phyloP scores from a whole-genome alignment of 169 alveolate genomes.

The Eimeria sp. region DNA sequence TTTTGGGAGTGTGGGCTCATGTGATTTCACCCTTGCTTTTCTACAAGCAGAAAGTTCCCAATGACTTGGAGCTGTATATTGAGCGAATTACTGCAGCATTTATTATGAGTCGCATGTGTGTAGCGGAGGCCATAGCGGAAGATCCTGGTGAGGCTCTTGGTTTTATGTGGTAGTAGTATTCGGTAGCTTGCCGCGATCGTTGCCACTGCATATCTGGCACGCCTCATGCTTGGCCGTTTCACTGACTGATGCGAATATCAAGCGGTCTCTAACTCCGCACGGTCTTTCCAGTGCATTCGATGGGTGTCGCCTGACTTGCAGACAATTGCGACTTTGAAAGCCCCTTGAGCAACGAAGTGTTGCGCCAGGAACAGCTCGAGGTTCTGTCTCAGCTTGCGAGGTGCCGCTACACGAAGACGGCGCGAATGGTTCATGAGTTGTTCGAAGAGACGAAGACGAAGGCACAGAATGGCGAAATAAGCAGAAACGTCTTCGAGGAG shows the following conservation, averaged over 20 bases:
- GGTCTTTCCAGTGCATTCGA: background rate
- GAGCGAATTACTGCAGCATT: slow-evolving; percentile 89
- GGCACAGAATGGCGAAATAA: slow-evolving; percentile 83
- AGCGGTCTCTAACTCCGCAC: background rate
- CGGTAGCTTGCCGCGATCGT: background rate
- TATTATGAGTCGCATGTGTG: slow-evolving; percentile 88
- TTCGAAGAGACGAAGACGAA: slow-evolving; percentile 83
- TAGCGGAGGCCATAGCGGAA: slow-evolving; percentile 89
- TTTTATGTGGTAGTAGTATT: background rate
- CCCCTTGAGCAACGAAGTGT: slow-evolving; percentile 88
- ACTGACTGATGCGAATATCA: background rate
- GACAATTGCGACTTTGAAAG: slow-evolving; percentile 85
- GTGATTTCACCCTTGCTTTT: slow-evolving; percentile 94
- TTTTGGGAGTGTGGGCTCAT: slow-evolving; percentile 96
- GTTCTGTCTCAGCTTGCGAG: slow-evolving; percentile 90
- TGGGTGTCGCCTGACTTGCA: slow-evolving; percentile 42
- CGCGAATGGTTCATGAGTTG: slow-evolving; percentile 81
- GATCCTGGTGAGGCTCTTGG: slow-evolving; percentile 48
- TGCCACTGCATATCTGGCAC: background rate
- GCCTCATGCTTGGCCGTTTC: background rate
- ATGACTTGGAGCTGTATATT: slow-evolving; percentile 89
- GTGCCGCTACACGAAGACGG: slow-evolving; percentile 85
- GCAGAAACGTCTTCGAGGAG: slow-evolving; percentile 85
- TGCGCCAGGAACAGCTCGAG: slow-evolving; percentile 91
- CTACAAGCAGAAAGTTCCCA: slow-evolving; percentile 91